A percentile compares a stretch with the other conserved stretches of the same genome.
phyloP scores from a whole-genome alignment of 805 yeast species.

The Saccharomycopsis babjevae region DNA sequence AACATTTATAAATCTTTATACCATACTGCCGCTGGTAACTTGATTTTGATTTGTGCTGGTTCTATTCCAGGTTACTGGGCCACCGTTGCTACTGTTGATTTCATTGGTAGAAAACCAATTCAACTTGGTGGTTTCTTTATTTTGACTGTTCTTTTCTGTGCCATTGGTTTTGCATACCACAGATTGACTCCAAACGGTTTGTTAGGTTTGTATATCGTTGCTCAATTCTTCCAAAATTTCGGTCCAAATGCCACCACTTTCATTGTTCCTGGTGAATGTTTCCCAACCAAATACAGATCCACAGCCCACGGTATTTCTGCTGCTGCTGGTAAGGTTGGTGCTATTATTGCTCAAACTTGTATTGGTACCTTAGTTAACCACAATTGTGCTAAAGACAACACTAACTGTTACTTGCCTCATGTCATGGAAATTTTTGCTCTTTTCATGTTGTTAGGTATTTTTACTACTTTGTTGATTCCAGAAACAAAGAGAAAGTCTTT shows the following conservation, averaged over 20 bases:
- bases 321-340: constrained; percentile 87
- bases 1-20: constrained; percentile 64
- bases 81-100: constrained; percentile 70
- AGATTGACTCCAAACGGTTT: constrained; percentile 55
- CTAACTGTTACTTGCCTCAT: constrained; percentile 77
- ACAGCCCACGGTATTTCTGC: constrained; percentile 94
- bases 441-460: constrained; percentile 77
- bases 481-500: constrained; percentile 89
- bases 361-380: constrained; percentile 77
- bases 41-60: constrained; percentile 91
- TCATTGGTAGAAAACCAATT: constrained; percentile 74
- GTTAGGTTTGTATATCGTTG: constrained; percentile 66
- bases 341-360: constrained; percentile 83
- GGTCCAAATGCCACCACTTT: constrained; percentile 93
- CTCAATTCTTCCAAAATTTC: constrained; percentile 83
- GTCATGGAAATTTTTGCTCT: constrained; percentile 91
- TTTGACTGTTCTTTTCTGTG: constrained; percentile 63
- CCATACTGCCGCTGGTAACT: constrained; percentile 82
- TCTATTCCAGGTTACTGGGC: constrained; percentile 91
- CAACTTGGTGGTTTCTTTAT: constrained; percentile 68
- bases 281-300: constrained; percentile 92
- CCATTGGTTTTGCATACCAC: constrained; percentile 77
- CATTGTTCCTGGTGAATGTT: constrained; percentile 83
- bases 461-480: constrained; percentile 59
- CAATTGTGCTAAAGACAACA: constrained; percentile 52